phyloP scores from a whole-genome alignment of 768 basidiomycete genomes.

The Mycena galericulata region DNA sequence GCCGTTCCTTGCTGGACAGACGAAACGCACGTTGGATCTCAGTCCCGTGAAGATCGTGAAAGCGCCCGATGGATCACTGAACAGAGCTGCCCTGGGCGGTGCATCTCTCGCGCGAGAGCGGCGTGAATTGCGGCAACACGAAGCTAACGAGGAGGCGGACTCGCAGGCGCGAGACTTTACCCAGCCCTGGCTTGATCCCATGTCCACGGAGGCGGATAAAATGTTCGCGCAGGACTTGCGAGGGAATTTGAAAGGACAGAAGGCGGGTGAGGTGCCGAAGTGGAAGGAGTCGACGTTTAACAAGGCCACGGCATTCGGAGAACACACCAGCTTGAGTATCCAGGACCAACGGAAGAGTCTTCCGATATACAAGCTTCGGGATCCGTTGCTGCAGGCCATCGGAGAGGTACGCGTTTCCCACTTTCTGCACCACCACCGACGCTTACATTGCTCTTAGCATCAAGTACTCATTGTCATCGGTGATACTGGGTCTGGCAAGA shows the following conservation, averaged over 20 bases:
- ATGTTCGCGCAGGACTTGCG: slow-evolving; percentile 95
- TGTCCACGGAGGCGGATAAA: slow-evolving; percentile 89
- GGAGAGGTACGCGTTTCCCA: slow-evolving; percentile 71
- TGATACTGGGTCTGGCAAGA: slow-evolving; percentile 98
- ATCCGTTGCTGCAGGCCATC: slow-evolving; percentile 90
- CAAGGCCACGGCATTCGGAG: slow-evolving; percentile 96
- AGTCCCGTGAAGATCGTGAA: slow-evolving; percentile 99
- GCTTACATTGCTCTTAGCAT: slow-evolving; percentile 63
- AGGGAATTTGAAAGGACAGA: slow-evolving; percentile 84
- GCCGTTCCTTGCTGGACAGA: slow-evolving; percentile 95
- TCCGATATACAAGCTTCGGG: slow-evolving; percentile 95
- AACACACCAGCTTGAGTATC: slow-evolving; percentile 89
- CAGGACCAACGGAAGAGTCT: slow-evolving; percentile 93
- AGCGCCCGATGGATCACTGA: slow-evolving; percentile 97
- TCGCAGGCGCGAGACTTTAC: slow-evolving; percentile 95
- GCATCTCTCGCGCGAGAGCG: slow-evolving; percentile 96
- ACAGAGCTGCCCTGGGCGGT: slow-evolving; percentile 94
- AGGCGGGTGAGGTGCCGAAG: slow-evolving; percentile 82
- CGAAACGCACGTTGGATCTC: slow-evolving; percentile 93
- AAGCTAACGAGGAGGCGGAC: slow-evolving; percentile 93
- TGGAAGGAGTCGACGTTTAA: slow-evolving; percentile 96
- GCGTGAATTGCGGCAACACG: slow-evolving; percentile 93
- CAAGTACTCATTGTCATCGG: slow-evolving; percentile 98
- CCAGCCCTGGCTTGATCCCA: slow-evolving; percentile 98
- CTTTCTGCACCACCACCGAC: slow-evolving; percentile 29